phyloP scores from a whole-genome alignment of 1,284 basidiomycete genomes.

The Sanghuangporus weigelae region DNA sequence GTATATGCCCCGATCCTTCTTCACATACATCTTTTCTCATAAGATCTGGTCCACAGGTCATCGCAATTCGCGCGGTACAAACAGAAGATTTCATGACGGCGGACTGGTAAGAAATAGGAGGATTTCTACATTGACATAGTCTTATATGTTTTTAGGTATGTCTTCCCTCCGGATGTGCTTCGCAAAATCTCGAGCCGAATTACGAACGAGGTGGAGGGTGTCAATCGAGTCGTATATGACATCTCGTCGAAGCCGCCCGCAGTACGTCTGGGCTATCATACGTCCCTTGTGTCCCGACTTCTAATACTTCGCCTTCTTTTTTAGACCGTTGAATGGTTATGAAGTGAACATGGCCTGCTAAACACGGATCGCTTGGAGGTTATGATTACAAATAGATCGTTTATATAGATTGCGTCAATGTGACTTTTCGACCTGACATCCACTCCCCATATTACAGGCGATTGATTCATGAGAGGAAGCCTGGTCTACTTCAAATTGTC shows the following conservation, averaged over 20 bases:
- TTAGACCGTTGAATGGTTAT: slow-evolving; percentile 15
- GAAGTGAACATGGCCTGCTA: background rate
- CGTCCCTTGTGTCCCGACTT: background rate
- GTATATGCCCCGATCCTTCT: slow-evolving; percentile 33
- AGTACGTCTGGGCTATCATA: slow-evolving; percentile 36
- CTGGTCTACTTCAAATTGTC: too few relatives aligned
- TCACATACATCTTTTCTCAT: background rate
- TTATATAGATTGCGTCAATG: too few relatives aligned
- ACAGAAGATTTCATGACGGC: slow-evolving; percentile 98
- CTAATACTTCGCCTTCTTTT: background rate
- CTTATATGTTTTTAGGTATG: slow-evolving; percentile 53
- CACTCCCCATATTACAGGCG: too few relatives aligned
- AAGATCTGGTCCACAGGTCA: slow-evolving; percentile 48
- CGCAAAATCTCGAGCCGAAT: slow-evolving; percentile 93
- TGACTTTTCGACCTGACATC: too few relatives aligned
- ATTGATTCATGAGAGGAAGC: too few relatives aligned
- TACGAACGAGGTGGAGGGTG: slow-evolving; percentile 93
- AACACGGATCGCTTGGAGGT: background rate
- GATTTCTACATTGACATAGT: background rate
- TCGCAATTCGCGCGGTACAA: slow-evolving; percentile 86
- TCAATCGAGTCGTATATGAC: slow-evolving; percentile 94
- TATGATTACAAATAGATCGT: background rate
- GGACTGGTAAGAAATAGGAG: slow-evolving; percentile 63
- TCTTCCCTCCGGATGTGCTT: slow-evolving; percentile 91
- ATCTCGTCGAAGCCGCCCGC: slow-evolving; percentile 98